These are phyloP conservation scores for Venturia asperata DNA, from an alignment of 2,329 filamentous ascomycete genomes.

Conservation along the genomic window DNA sequence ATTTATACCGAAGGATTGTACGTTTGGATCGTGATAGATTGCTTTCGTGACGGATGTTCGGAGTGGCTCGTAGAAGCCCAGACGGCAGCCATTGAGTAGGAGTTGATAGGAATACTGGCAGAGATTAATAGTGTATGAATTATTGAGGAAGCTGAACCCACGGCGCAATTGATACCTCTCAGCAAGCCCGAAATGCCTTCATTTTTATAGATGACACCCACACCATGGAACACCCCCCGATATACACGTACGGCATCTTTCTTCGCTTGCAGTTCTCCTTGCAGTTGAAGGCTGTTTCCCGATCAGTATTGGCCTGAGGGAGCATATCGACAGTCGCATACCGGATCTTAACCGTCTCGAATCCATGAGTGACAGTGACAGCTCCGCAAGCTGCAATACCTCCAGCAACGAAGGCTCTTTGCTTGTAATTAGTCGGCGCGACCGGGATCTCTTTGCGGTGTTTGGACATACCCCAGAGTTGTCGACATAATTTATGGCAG, in stretches of 20 bases:
- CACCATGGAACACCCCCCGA: constrained; percentile 82
- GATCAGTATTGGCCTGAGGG: background rate
- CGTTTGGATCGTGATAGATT: constrained; percentile 63
- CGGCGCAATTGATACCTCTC: constrained; percentile 79
- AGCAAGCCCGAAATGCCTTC: constrained; percentile 82
- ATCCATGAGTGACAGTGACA: constrained; percentile 94
- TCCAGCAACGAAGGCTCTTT: constrained; percentile 83
- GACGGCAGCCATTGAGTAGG: constrained; percentile 87
- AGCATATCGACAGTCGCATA: constrained; percentile 36
- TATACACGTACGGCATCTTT: constrained; percentile 81
- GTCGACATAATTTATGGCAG: constrained; percentile 12
- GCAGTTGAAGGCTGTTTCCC: constrained; percentile 70
- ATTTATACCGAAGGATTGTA: constrained; percentile 83
- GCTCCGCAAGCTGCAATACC: constrained; percentile 95
- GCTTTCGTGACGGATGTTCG: constrained; percentile 62
- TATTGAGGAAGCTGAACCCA: constrained; percentile 30
- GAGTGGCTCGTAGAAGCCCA: constrained; percentile 96
- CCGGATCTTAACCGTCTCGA: constrained; percentile 99
- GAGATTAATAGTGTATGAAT: background rate
- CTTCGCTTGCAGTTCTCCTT: constrained; percentile 88
- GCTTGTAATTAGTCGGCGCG: constrained; percentile 19
- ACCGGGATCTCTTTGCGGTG: background rate
- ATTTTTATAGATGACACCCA: constrained; percentile 81
- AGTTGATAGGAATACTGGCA: constrained; percentile 84
- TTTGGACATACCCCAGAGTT: constrained; percentile 13